Base-by-base conservation (phyloP, 2,329 filamentous ascomycete species). In the Plectosphaerella sp. region DNA sequence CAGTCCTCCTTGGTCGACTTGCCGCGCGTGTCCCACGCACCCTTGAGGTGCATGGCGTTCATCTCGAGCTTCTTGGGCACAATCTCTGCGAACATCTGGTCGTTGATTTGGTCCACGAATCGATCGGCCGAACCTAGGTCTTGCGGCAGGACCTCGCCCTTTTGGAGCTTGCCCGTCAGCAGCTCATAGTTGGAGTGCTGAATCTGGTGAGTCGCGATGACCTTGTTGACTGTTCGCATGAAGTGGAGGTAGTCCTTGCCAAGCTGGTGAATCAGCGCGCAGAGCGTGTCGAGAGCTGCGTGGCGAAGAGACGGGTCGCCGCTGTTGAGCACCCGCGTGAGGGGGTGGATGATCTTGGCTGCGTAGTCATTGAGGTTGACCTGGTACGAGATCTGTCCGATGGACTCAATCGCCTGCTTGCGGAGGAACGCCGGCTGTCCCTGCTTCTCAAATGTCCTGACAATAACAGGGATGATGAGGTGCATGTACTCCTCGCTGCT, bases 401-500 rank as follows among this genome's bases (percentile, higher is more conserved):
- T 86, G 0, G 91, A 96, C 62, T 99, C 95, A 59, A 99, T 97
- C 0, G 93, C 93, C 22, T 86, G 85, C 68, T 91, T 95, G 50
- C 91, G 83, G 47, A 97, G 83, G 54, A 87, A 87, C 1, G 82
- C 75, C 8, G 91, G 91, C 57, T 95, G 89, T 11, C 88, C 86
- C 33, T 88, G 83, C 64, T 91, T 95, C 67, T 99, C 93, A 63
- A 99, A 97, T 47, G 96, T 88, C 45, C 88, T 86, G 9, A 99
- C 92, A 62, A 99, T 91, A 36, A 96, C 91, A 0, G 94, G 94
- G 49, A 99, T 90, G 59, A 99, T 97, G 49, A 99, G 78, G 67
- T 99, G 94, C 94, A 99, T 99, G 68, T 99, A 99, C 67, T 99
- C 94, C 67, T 99, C 94, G 11, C 89, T 89, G 63, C 92, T 97